phyloP scores from a whole-genome alignment of 2,329 filamentous ascomycete genomes.

The Trematosphaeria pertusa region DNA sequence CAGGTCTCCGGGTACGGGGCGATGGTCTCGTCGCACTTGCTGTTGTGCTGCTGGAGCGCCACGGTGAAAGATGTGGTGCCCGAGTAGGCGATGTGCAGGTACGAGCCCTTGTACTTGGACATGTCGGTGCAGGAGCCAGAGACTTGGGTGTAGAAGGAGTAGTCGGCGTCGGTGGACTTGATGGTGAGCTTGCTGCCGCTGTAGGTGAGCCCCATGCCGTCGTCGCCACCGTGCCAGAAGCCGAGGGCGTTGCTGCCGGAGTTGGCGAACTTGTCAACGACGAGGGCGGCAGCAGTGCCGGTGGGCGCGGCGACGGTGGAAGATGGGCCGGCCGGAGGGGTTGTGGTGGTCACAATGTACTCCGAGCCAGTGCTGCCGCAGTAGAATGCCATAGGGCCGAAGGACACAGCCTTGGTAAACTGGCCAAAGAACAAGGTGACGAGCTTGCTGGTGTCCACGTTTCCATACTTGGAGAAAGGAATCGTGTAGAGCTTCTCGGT shows the following conservation, averaged over 20 bases:
- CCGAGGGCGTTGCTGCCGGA: slow-evolving; percentile 64
- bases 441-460: slow-evolving; percentile 61
- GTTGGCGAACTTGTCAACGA: slow-evolving; percentile 68
- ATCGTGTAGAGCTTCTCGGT: slow-evolving; percentile 66
- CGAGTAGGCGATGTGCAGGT: slow-evolving; percentile 69
- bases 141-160: slow-evolving; percentile 67
- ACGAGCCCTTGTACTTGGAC: slow-evolving; percentile 61
- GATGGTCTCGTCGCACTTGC: slow-evolving; percentile 61
- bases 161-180: slow-evolving; percentile 65
- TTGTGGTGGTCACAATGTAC: slow-evolving; percentile 56
- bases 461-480: slow-evolving; percentile 60
- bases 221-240: slow-evolving; percentile 71
- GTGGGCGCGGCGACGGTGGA: slow-evolving; percentile 59
- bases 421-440: slow-evolving; percentile 60
- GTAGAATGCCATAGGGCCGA: slow-evolving; percentile 66
- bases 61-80: slow-evolving; percentile 70
- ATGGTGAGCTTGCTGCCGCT: slow-evolving; percentile 62
- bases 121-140: slow-evolving; percentile 64
- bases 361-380: slow-evolving; percentile 60
- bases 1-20: slow-evolving; percentile 71
- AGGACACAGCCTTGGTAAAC: slow-evolving; percentile 55
- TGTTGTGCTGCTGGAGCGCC: slow-evolving; percentile 71
- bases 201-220: slow-evolving; percentile 62
- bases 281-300: slow-evolving; percentile 57
- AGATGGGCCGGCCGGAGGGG: slow-evolving; percentile 51